Evolutionary conservation across 176 grass and related monocot genomes (phyloP).

Genomic region (Zea luxurians): DNA sequence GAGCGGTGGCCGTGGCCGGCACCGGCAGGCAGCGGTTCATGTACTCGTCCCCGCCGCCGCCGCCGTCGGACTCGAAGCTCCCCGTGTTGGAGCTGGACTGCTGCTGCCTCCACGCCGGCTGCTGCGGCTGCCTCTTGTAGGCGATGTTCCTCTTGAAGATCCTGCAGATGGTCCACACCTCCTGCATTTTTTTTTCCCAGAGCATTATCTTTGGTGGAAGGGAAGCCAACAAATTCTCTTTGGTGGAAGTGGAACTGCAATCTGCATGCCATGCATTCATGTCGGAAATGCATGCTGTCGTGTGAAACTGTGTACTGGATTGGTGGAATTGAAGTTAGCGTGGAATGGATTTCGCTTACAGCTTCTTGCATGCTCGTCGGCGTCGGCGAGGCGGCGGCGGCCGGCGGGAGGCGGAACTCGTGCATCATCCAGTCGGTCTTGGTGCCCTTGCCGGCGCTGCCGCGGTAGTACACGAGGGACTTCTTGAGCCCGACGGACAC

Average conservation of each 20-base stretch:
- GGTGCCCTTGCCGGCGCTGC: slow-evolving; percentile 84
- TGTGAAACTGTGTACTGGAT: no score
- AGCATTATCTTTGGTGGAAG: no score
- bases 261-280: no score
- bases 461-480: slow-evolving; percentile 84
- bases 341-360: slow-evolving; percentile 32
- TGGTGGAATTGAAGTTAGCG: no score
- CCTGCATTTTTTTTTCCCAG: slow-evolving; percentile 46
- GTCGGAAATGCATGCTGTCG: no score
- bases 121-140: slow-evolving; percentile 36
- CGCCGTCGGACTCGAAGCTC: slow-evolving; percentile 63
- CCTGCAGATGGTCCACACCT: slow-evolving; percentile 89
- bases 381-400: background rate
- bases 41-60: slow-evolving; percentile 45
- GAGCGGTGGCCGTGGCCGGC: background rate
- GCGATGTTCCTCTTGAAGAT: slow-evolving; percentile 75
- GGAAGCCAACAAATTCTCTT: no score
- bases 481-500: slow-evolving; percentile 71
- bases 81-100: slow-evolving; percentile 62
- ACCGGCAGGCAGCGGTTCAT: slow-evolving; percentile 30
- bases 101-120: background rate
- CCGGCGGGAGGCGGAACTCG: slow-evolving; percentile 83
- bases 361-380: slow-evolving; percentile 68
- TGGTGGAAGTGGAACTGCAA: no score
- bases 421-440: slow-evolving; percentile 99